Evolutionary conservation across 2,329 filamentous ascomycete genomes (phyloP).

Genomic region (Cyclaneusma minus): DNA sequence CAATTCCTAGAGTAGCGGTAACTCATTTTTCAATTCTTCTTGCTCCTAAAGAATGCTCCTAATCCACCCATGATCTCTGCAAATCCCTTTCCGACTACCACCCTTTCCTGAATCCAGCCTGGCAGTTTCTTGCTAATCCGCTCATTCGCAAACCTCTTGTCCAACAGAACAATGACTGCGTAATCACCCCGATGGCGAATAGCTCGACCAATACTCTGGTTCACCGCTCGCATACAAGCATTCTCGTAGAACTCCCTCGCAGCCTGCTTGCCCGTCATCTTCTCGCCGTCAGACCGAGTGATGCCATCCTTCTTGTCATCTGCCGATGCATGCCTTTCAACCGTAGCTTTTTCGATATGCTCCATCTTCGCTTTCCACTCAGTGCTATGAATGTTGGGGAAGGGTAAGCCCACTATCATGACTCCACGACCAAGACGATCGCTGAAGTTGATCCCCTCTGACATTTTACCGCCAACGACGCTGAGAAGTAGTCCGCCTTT

Average conservation of each 20-base stretch:
- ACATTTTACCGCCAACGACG: slow-evolving; percentile 87
- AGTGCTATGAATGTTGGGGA: slow-evolving; percentile 74
- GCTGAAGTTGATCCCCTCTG: slow-evolving; percentile 96
- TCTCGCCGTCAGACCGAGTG: slow-evolving; percentile 22
- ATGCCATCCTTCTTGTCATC: slow-evolving; percentile 3
- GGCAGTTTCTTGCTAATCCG: slow-evolving; percentile 70
- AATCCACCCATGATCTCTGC: slow-evolving; percentile 42
- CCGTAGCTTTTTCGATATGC: slow-evolving; percentile 56
- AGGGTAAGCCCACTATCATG: slow-evolving; percentile 81
- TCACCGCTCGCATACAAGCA: slow-evolving; percentile 89
- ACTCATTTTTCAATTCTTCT: no score
- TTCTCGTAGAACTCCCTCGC: slow-evolving; percentile 83
- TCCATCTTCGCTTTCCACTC: slow-evolving; percentile 89
- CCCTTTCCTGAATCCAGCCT: slow-evolving; percentile 67
- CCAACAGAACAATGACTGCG: slow-evolving; percentile 75
- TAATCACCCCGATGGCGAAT: slow-evolving; percentile 83
- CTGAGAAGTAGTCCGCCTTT: slow-evolving; percentile 71
- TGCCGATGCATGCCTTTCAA: slow-evolving; percentile 19
- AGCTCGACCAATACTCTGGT: slow-evolving; percentile 87
- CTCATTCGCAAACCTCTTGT: slow-evolving; percentile 60
- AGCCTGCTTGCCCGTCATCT: slow-evolving; percentile 27
- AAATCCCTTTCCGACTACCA: slow-evolving; percentile 36
- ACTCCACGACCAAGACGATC: slow-evolving; percentile 81
- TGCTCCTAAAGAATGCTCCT: slow-evolving; percentile 40
- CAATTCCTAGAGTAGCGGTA: no score